Evolutionary conservation across 331 rosid species (phyloP), one percentile per base, ranked within the genome.

Genomic region (Telfairia occidentalis): DNA sequence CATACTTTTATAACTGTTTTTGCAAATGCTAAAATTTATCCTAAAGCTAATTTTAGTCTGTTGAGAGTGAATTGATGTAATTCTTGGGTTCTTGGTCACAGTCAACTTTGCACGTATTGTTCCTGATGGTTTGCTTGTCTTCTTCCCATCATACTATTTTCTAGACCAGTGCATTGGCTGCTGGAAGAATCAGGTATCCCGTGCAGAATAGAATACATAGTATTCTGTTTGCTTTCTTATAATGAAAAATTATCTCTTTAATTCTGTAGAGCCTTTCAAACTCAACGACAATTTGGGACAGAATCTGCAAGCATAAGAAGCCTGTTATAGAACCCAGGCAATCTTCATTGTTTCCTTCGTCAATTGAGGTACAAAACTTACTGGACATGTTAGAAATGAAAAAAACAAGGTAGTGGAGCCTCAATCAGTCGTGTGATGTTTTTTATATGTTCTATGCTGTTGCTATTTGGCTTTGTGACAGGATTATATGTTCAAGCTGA

Each of bases 41-140:
- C 15, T 63, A 6, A 63, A 63, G 45, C 46, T n/a, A 34, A 8
- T 61, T 61, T 75, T 40, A 9, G 77, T 65, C 59, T 50, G 73
- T 75, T 77, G 64, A 46, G 13, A 28, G n/a, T 13, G 4, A 23
- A 13, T 23, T 26, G 26, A 76, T 21, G 26, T 46, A 34, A 29
- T 61, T 54, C 73, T 54, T 81, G 58, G 73, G 35, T 67, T 84
- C 80, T 81, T 79, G 81, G 55, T 93, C 79, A 26, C 96, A 94
- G 98, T 94, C 71, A 94, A 94, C 84, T 88, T 94, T 77, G 90
- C 98, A 49, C 92, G 98, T 54, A 94, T 94, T 52, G 96, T 94
- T 59, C 98, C 98, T 13, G 95, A 94, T 76, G 98, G 97, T 65
- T 87, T 94, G 82, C 95, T 94, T 63, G 96, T 94, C 42, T 94